Evolutionary conservation across 2,329 filamentous ascomycete genomes (phyloP), one percentile per base, ranked within the genome.

Genomic region (Calonectria pseudoreteaudii): DNA sequence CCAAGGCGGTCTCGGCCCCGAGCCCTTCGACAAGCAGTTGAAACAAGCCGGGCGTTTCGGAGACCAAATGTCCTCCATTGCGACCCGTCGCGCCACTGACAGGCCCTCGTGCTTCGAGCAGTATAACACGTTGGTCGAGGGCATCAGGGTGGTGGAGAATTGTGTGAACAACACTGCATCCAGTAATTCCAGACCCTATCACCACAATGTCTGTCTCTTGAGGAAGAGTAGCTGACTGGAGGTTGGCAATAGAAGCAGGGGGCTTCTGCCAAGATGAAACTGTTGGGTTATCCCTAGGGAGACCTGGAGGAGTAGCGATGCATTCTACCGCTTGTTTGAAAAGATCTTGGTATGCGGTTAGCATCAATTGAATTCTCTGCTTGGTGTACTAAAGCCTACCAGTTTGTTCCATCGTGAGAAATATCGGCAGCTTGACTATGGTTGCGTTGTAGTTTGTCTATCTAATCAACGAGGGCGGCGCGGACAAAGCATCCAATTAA

Each of bases 31-130:
- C 81, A 2, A 87, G 76, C 1, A 72, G 68, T 2, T 76, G 74
- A 60, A 86, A 87, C 41, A 83, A 76, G 52, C 85, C 82, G 64
- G 86, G 84, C 2, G 86, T 83, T 23, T 82, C 75, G 13, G 76
- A 76, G 7, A 75, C 74, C n/a, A 79, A 68, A 38, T 79, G 77
- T 1, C 81, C 81, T 2, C 81, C 81, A 49, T 82, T 81, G 6
- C 81, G 77, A 11, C 81, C 81, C 11, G 80, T 81, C 8, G 81
- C 80, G 26, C 80, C 80, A 36, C 79, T 81, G 26, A 74, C 74
- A 0, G 79, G 73, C 20, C 66, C 73, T 13, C 81, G 74, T 3
- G 80, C 81, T 41, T 82, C 81, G 9, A 82, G 69, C 1, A 82
- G 75, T 0, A 74, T 77, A 16, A 81, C 70, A 2, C 67, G 70